A percentile compares a stretch with the other conserved stretches of the same genome.
Evolutionary conservation across 441 rosid species (phyloP).

Genomic region (Adansonia madagascariensis): DNA sequence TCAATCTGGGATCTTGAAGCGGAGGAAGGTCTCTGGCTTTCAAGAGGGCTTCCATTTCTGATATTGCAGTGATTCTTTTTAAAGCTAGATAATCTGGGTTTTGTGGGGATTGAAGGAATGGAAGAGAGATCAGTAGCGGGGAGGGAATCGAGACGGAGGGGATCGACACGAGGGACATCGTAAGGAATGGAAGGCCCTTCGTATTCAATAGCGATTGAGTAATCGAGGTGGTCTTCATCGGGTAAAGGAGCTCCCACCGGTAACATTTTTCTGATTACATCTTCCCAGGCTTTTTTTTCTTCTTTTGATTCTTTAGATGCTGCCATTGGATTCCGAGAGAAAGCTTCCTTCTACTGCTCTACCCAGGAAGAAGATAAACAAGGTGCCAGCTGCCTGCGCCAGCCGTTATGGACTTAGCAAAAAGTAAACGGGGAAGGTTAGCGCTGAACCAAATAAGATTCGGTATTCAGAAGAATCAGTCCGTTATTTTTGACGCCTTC

Average conservation of each 20-base stretch:
- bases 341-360: not conserved
- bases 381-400: not conserved
- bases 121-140: slow-evolving; percentile 30
- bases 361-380: not conserved
- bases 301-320: slow-evolving; percentile 31
- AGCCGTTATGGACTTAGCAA: slow-evolving; percentile 15
- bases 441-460: not conserved
- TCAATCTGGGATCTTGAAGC: slow-evolving; percentile 23
- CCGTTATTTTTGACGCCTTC: slow-evolving; percentile 13
- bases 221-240: slow-evolving; percentile 61
- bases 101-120: slow-evolving; percentile 38
- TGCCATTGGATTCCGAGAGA: not conserved
- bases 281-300: slow-evolving; percentile 42
- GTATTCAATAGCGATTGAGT: slow-evolving; percentile 59
- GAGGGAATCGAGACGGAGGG: slow-evolving; percentile 35
- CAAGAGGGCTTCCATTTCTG: slow-evolving; percentile 8
- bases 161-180: slow-evolving; percentile 52
- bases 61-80: slow-evolving; percentile 12
- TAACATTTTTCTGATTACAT: slow-evolving; percentile 47
- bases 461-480: not conserved
- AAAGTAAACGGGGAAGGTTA: slow-evolving; percentile 25
- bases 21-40: slow-evolving; percentile 19
- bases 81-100: slow-evolving; percentile 35
- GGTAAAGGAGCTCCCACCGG: slow-evolving; percentile 62
- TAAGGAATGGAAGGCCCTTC: slow-evolving; percentile 54